Conservation (phyloP, 2,329 filamentous ascomycete genomes). For the Akanthomyces lecanii region DNA sequence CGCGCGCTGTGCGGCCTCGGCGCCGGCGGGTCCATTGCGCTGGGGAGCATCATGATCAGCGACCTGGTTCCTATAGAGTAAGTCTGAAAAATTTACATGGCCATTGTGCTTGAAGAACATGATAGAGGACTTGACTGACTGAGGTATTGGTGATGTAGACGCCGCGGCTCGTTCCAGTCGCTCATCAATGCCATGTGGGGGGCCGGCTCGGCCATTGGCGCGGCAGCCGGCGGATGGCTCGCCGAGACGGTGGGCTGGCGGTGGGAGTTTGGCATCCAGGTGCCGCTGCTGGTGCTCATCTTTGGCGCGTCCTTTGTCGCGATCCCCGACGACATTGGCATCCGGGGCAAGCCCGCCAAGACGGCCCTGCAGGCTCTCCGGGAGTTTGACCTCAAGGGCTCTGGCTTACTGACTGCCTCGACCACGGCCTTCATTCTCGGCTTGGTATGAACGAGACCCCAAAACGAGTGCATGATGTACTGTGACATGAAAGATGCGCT, state of each 20-base stretch:
- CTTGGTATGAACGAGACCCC: constrained; percentile 38
- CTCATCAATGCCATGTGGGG: constrained; percentile 65
- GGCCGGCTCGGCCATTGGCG: constrained; percentile 54
- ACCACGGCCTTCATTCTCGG: constrained; percentile 57
- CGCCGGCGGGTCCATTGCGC: constrained; percentile 65
- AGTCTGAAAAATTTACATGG: constrained; percentile 23
- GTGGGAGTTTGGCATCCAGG: constrained; percentile 64
- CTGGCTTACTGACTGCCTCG: constrained; percentile 46
- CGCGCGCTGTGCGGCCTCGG: constrained; percentile 56
- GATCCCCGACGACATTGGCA: constrained; percentile 51
- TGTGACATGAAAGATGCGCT: neutral
- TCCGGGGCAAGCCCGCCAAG: constrained; percentile 41
- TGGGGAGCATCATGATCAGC: constrained; percentile 67
- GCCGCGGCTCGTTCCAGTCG: constrained; percentile 67
- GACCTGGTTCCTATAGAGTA: constrained; percentile 71
- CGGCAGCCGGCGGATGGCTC: constrained; percentile 65
- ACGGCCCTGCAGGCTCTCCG: constrained; percentile 45
- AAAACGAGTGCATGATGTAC: neutral
- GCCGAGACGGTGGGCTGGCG: constrained; percentile 69
- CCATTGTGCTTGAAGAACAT: too few species aligned
- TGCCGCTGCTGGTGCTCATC: constrained; percentile 47
- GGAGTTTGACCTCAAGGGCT: constrained; percentile 55
- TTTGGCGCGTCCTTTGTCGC: constrained; percentile 41
- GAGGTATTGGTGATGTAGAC: constrained; percentile 25
- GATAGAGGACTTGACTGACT: neutral